Evolutionary conservation across 441 rosid species (phyloP), one percentile per base, ranked within the genome.

Genomic region (Biscutella auriculata): DNA sequence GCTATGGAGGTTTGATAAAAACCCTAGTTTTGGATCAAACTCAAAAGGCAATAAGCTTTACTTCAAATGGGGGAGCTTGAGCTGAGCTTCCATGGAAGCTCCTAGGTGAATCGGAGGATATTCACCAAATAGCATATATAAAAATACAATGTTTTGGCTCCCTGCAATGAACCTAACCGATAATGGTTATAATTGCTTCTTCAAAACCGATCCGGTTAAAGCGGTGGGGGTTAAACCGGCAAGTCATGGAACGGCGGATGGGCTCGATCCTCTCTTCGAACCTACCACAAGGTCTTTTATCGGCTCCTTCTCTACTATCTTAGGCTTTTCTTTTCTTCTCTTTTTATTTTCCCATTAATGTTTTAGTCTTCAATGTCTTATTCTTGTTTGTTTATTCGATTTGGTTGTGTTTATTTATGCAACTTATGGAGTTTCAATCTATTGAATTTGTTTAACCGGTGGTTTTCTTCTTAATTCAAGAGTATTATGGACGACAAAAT

Each of bases 211-310:
- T 8, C 14, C 8, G 69, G 57, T 32, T 65, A 25, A 32, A 30
- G 69, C 28, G 6, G 23, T 48, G 44, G 34, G 63, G 58, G n/a
- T 49, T 49, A 57, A 48, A 65, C 58, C 69, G 69, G 69, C 69
- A 65, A 65, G 69, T 65, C 69, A 65, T 57, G 21, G 57, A 48
- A 57, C 45, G 63, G 63, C 69, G 45, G 58, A 32, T 65, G 23
- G 69, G 63, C 39, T 49, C 63, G 69, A 56, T 65, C 45, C 3
- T 32, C 52, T 57, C n/a, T n/a, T 65, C 69, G 69, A 65, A 49
- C 69, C 69, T 65, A 65, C 63, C 69, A 48, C 32, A 41, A 45
- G 63, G 63, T 65, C 44, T 65, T 40, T 30, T 40, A 65, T 65
- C 39, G 58, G 69, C 63, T 57, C 63, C 10, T 40, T 48, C 52